Evolutionary conservation across 176 grass and related monocot species (phyloP), one percentile per base, ranked within the genome.

Genomic region (Saccharum spontaneum): DNA sequence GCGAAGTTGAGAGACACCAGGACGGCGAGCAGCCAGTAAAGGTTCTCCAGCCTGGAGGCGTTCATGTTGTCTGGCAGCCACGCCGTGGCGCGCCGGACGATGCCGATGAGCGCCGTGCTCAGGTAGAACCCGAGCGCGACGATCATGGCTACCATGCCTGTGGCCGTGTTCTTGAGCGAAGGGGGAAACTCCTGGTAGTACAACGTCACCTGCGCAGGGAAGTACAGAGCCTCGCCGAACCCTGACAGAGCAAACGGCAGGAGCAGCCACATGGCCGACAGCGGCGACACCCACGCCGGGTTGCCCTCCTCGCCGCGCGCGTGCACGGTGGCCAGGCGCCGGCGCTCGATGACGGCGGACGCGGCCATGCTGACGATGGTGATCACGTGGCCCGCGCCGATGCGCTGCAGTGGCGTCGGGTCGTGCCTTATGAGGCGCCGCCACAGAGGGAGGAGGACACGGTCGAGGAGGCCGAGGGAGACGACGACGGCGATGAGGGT

Each of bases 11-110:
- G 31, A 46, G 76, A 8, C 6, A 80, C 46, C 39, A 91, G 59
- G 37, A 65, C 68, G 5, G 90, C 28, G 66, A 92, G 79, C 88
- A 92, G 43, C 95, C 95, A 92, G 80, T 94, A 97, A 41, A 94
- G 81, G 67, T 89, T 91, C 64, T 92, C 90, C 38, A 92, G 22
- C 73, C 16, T 86, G 10, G 94, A 87, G 4, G 66, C 84, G 44
- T 97, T 97, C 83, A 97, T 85, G 78, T 97, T 92, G 89, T 97
- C 87, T 7, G 90, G 92, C 55, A 97, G 74, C 92, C 95, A 97
- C 9, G 78, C 28, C 0, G 92, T 92, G 50, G n/a, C 38, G n/a
- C 68, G 71, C 54, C 90, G 79, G 4, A 94, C 28, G 5, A 89
- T 0, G 17, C 84, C 75, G 7, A 97, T 52, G 11, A 97, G 67